Evolutionary conservation across 2,329 filamentous ascomycete species (phyloP).

Genomic region (Exserohilum rostratum): DNA sequence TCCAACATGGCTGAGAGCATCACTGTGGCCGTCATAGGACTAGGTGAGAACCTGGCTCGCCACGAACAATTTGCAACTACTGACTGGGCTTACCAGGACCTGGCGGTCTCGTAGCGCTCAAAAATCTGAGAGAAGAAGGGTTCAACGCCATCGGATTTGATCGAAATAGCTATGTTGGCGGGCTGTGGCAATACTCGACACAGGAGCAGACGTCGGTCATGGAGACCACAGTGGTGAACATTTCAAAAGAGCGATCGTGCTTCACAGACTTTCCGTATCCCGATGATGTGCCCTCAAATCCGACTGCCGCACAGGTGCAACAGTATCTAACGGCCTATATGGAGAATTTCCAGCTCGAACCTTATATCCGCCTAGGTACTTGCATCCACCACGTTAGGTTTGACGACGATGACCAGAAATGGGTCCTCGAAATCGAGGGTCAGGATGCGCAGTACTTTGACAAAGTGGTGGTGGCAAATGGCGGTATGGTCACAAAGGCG

Average conservation of each 20-base stretch:
- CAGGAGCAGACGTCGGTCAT: conserved; percentile 31
- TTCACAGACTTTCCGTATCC: conserved; percentile 32
- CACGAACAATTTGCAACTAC: neutral
- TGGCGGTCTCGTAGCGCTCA: conserved; percentile 22
- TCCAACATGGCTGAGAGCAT: neutral
- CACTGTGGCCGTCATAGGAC: conserved; percentile 19
- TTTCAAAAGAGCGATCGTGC: conserved; percentile 31
- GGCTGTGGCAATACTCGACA: conserved; percentile 30
- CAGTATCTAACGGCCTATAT: conserved; percentile 26
- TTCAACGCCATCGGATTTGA: conserved; percentile 30
- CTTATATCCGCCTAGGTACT: conserved; percentile 19
- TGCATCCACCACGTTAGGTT: conserved; percentile 18
- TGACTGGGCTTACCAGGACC: conserved; percentile 9
- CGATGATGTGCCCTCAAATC: conserved; percentile 21
- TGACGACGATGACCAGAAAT: conserved; percentile 19
- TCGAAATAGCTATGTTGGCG: conserved; percentile 27
- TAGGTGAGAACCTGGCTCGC: conserved; percentile 1
- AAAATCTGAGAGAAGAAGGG: conserved; percentile 29
- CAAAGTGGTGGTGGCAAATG: conserved; percentile 29
- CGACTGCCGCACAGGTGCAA: conserved; percentile 27
- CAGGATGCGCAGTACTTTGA: conserved; percentile 20
- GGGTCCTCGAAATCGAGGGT: conserved; percentile 15
- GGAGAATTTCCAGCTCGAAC: conserved; percentile 24
- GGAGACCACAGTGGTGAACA: conserved; percentile 25
- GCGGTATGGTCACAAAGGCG: conserved; percentile 23